These are phyloP conservation scores for Cryptococcus sp. DNA, from an alignment of 1,284 basidiomycete species.

Conservation along the genomic window DNA sequence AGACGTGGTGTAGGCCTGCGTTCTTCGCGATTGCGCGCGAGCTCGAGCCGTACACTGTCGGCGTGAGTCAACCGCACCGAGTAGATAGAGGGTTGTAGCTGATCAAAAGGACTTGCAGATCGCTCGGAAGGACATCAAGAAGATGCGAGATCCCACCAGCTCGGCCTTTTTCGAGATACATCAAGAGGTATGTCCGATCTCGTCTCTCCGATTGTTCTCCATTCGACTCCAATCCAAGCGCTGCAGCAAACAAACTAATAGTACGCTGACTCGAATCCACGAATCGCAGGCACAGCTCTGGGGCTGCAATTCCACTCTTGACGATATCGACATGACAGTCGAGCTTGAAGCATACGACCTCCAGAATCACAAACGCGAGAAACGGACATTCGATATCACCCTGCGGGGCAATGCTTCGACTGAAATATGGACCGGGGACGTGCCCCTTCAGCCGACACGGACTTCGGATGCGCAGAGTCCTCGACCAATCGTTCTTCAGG, in stretches of 20 bases:
- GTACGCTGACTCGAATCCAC: too few relatives aligned
- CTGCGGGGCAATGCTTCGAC: constrained; percentile 76
- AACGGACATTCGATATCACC: constrained; percentile 59
- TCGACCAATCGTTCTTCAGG: constrained; percentile 71
- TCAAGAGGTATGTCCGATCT: constrained; percentile 36
- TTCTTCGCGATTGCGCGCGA: constrained; percentile 71
- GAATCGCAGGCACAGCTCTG: constrained; percentile 66
- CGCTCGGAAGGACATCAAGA: constrained; percentile 68
- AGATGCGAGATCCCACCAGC: constrained; percentile 61
- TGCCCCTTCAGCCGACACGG: constrained; percentile 68
- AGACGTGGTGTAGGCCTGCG: constrained; percentile 64
- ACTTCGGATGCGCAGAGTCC: constrained; percentile 67
- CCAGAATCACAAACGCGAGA: constrained; percentile 55
- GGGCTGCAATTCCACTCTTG: constrained; percentile 75
- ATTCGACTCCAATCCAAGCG: neutral
- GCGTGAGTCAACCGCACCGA: too few relatives aligned
- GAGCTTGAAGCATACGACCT: constrained; percentile 71
- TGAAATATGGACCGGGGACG: constrained; percentile 69
- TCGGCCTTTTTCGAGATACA: constrained; percentile 69
- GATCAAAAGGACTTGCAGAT: too few relatives aligned
- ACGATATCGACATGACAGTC: constrained; percentile 62
- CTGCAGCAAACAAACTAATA: neutral
- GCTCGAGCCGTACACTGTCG: constrained; percentile 71
- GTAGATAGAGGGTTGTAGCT: too few relatives aligned
- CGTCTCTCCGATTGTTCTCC: constrained; percentile 1